A percentile compares a stretch with the other conserved stretches of the same genome.
Conservation (phyloP, 2,329 filamentous ascomycete species). For the Cytospora leucostoma region DNA sequence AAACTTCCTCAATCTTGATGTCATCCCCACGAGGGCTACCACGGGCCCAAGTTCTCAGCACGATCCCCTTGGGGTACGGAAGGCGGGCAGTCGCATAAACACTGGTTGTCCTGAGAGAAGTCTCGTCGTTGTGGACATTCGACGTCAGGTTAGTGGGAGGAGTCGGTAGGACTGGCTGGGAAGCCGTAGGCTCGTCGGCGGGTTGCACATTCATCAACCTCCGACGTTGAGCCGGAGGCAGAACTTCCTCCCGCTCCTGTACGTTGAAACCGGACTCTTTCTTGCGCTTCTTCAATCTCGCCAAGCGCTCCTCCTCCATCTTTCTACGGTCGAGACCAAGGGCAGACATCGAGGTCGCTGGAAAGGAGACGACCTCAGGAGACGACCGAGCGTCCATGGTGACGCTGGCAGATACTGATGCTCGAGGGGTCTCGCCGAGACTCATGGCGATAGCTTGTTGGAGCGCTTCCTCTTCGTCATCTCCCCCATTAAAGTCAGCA, state of each 20-base stretch:
- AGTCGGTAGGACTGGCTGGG: conserved; percentile 6
- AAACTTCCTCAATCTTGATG: conserved; percentile 84
- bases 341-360: conserved; percentile 35
- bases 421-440: conserved; percentile 39
- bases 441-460: conserved; percentile 62
- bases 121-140: background rate
- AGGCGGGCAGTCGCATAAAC: conserved; percentile 30
- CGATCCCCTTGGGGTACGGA: conserved; percentile 58
- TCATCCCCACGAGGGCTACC: conserved; percentile 65
- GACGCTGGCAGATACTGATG: conserved; percentile 3
- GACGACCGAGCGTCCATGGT: conserved; percentile 5
- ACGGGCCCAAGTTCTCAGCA: conserved; percentile 80
- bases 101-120: background rate
- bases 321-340: conserved; percentile 70
- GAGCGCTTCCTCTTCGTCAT: conserved; percentile 61
- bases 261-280: conserved; percentile 19
- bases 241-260: conserved; percentile 16
- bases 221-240: conserved; percentile 24
- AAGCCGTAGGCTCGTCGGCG: conserved; percentile 4
- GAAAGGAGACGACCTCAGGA: background rate
- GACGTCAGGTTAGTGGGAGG: conserved; percentile 7
- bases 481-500: conserved; percentile 36
- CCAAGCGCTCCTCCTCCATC: conserved; percentile 84
- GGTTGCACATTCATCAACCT: conserved; percentile 2
- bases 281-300: conserved; percentile 62